phyloP scores from a whole-genome alignment of 2,329 filamentous ascomycete species.

The Arthroderma sp. region DNA sequence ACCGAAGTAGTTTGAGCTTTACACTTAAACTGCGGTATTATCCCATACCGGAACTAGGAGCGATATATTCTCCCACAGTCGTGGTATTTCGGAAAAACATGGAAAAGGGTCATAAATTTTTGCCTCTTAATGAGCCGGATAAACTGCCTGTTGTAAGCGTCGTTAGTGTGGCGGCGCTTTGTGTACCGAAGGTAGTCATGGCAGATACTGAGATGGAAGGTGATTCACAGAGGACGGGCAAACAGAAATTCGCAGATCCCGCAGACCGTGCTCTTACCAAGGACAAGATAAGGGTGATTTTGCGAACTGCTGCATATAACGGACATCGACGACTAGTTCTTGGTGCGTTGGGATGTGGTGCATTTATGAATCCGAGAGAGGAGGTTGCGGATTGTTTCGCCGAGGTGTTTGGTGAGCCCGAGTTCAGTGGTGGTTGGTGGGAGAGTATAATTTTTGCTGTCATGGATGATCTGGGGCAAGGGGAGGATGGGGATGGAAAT shows the following conservation, averaged over 20 bases:
- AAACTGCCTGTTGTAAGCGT: constrained; percentile 43
- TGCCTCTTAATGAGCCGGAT: constrained; percentile 24
- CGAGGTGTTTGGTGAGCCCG: constrained; percentile 46
- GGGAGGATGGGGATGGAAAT: constrained; percentile 18
- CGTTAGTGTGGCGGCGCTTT: constrained; percentile 47
- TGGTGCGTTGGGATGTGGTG: constrained; percentile 57
- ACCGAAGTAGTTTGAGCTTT: constrained; percentile 38
- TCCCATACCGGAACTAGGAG: constrained; percentile 38
- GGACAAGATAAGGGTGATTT: constrained; percentile 48
- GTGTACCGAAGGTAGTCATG: constrained; percentile 24
- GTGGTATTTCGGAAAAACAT: constrained; percentile 44
- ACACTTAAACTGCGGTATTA: constrained; percentile 37
- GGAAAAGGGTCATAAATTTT: constrained; percentile 34
- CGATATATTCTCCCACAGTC: constrained; percentile 48
- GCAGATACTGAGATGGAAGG: not conserved
- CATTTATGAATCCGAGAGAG: constrained; percentile 47
- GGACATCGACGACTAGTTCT: constrained; percentile 49
- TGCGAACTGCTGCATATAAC: constrained; percentile 46
- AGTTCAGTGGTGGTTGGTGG: constrained; percentile 55
- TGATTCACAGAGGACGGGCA: constrained; percentile 2
- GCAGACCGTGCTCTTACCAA: constrained; percentile 43
- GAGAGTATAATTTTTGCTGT: constrained; percentile 53
- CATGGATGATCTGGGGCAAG: constrained; percentile 23
- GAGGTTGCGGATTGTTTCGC: constrained; percentile 52
- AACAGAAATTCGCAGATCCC: constrained; percentile 27